phyloP scores from a whole-genome alignment of 139 green algal species.

The Astrephomene gubernaculifera region DNA sequence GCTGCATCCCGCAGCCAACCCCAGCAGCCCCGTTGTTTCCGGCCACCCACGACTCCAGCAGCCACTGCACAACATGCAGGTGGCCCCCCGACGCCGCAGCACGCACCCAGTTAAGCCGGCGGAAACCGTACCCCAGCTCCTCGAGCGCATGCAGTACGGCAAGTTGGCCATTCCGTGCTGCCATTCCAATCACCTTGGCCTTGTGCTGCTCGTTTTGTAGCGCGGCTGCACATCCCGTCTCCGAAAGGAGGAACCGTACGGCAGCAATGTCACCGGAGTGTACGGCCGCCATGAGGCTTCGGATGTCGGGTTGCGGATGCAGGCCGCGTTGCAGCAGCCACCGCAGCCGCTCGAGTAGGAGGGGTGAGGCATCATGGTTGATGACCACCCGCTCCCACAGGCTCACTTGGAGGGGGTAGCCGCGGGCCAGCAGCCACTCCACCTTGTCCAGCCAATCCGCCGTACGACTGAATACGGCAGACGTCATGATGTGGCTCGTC shows the following conservation, averaged over 20 bases:
- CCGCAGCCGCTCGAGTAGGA: not conserved
- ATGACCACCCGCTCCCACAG: too few relatives aligned
- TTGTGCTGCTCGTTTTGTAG: too few relatives aligned
- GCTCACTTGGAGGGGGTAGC: not conserved
- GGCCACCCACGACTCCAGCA: not conserved
- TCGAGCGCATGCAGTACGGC: not conserved
- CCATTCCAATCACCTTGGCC: not conserved
- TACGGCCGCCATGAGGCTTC: not conserved
- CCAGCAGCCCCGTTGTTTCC: not conserved
- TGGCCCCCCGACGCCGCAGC: not conserved
- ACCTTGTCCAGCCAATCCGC: constrained; percentile 2
- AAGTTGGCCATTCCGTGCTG: not conserved
- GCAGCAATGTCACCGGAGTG: not conserved
- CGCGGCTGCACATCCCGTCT: too few relatives aligned
- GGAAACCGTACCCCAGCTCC: not conserved
- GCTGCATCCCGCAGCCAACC: not conserved
- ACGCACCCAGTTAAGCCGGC: not conserved
- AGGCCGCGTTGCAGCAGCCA: not conserved
- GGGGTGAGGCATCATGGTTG: too few relatives aligned
- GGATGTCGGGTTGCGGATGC: not conserved
- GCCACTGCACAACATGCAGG: not conserved
- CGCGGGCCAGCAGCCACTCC: not conserved
- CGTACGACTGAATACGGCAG: not conserved
- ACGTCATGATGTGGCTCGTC: not conserved
- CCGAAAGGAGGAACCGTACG: not conserved